These are phyloP conservation scores for Apiotrichum laibachii DNA, from an alignment of 1,284 basidiomycete species.

Conservation along the genomic window DNA sequence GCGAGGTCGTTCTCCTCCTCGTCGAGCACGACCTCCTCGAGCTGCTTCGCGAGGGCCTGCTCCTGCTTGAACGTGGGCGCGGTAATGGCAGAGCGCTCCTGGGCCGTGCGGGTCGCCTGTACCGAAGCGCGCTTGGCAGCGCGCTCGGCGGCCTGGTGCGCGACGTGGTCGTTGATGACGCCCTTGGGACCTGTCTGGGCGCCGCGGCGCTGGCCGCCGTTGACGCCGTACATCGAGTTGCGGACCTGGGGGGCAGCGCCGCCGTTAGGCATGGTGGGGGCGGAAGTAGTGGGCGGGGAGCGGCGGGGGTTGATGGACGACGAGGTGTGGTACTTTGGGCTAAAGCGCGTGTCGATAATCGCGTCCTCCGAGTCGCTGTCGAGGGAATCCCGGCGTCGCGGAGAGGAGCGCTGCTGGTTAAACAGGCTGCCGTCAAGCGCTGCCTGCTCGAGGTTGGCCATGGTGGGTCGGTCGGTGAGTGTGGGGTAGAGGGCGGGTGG, in stretches of 20 bases:
- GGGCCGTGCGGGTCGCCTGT: conserved; percentile 9
- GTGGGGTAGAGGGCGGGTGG: too few relatives aligned
- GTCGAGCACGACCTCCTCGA: conserved; percentile 6
- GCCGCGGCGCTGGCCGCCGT: conserved; percentile 1
- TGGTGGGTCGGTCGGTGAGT: background rate
- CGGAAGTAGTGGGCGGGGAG: background rate
- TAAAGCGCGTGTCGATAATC: background rate
- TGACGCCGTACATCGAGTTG: background rate
- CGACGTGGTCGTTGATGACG: conserved; percentile 40
- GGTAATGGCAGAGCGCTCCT: conserved; percentile 31
- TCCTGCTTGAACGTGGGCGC: conserved; percentile 36
- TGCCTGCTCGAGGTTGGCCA: conserved; percentile 29
- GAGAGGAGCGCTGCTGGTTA: background rate
- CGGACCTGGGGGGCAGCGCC: background rate
- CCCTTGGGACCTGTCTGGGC: conserved; percentile 48
- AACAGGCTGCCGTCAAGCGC: conserved; percentile 34
- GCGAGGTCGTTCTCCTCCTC: conserved; percentile 22
- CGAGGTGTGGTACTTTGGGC: background rate
- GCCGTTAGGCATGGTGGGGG: background rate
- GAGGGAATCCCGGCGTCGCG: background rate
- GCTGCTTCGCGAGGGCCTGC: conserved; percentile 15
- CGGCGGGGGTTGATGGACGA: background rate
- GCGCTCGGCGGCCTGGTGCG: conserved; percentile 11
- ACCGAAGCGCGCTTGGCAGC: conserved; percentile 7
- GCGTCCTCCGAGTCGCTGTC: background rate